These are phyloP conservation scores for Micromonas commoda DNA, from an alignment of 139 green algal species.

Conservation along the genomic window DNA sequence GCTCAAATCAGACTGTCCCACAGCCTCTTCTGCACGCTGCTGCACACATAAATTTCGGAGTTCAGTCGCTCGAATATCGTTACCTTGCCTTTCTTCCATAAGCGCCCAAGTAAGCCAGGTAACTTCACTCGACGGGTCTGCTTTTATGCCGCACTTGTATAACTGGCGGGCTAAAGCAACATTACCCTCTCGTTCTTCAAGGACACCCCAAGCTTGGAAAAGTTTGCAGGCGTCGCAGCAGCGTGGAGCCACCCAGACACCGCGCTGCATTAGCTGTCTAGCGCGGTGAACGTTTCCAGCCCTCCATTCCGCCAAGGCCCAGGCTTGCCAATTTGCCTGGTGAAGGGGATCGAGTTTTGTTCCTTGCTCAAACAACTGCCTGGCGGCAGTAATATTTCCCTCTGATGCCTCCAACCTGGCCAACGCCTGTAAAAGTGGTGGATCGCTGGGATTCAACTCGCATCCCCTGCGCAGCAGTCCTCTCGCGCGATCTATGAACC, in stretches of 20 bases:
- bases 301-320: constrained; percentile 66
- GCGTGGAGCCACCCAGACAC: constrained; percentile 71
- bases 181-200: constrained; percentile 72
- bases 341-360: constrained; percentile 30
- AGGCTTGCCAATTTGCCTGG: constrained; percentile 46
- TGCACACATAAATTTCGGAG: constrained; percentile 63
- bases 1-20: neutral
- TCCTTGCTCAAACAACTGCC: constrained; percentile 35
- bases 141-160: constrained; percentile 83
- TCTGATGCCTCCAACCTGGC: constrained; percentile 20
- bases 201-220: constrained; percentile 71
- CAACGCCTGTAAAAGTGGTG: constrained; percentile 68
- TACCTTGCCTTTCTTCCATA: constrained; percentile 79
- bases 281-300: constrained; percentile 61
- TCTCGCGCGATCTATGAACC: constrained; percentile 51
- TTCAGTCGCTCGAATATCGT: constrained; percentile 67
- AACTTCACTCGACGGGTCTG: constrained; percentile 37
- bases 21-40: constrained; percentile 27
- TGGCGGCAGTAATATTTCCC: constrained; percentile 19
- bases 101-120: constrained; percentile 65
- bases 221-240: neutral
- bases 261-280: constrained; percentile 86
- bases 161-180: constrained; percentile 68
- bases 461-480: constrained; percentile 65
- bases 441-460: constrained; percentile 70